phyloP scores from a whole-genome alignment of 495 filamentous ascomycete genomes.

The Aspergillus cristatus region DNA sequence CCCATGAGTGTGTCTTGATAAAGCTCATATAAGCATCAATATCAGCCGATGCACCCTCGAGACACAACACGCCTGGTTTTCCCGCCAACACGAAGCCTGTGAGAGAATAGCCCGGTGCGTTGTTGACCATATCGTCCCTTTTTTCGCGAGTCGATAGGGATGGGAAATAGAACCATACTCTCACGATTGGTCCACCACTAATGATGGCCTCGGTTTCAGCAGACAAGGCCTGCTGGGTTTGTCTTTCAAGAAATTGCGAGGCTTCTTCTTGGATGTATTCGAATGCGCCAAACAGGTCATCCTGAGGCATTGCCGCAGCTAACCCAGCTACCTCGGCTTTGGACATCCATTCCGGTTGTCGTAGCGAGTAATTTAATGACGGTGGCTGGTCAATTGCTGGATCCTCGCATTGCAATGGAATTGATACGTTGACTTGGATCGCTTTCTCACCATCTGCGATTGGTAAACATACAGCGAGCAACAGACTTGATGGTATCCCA shows the following conservation, averaged over 20 bases:
- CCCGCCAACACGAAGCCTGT: conserved; percentile 34
- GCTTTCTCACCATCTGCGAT: conserved; percentile 11
- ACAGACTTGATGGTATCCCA: conserved; percentile 16
- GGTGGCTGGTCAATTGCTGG: conserved; percentile 19
- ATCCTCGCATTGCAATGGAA: conserved; percentile 19
- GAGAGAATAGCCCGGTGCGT: conserved; percentile 23
- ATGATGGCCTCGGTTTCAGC: neutral
- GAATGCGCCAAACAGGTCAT: conserved; percentile 25
- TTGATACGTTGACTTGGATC: conserved; percentile 27
- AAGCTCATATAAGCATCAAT: conserved; percentile 35
- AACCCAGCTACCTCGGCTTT: conserved; percentile 26
- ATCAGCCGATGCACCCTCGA: conserved; percentile 23
- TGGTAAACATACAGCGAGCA: conserved; percentile 19
- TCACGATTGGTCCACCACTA: conserved; percentile 12
- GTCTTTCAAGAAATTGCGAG: conserved; percentile 17
- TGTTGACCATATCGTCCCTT: conserved; percentile 29
- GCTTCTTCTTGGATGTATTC: conserved; percentile 24
- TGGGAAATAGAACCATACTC: conserved; percentile 37
- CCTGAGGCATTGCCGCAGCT: conserved; percentile 18
- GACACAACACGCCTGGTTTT: conserved; percentile 31
- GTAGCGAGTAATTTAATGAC: conserved; percentile 20
- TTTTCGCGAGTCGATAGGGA: conserved; percentile 31
- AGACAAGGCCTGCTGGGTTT: conserved; percentile 8
- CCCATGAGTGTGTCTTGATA: conserved; percentile 37
- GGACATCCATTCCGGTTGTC: conserved; percentile 35